A percentile compares a stretch with the other conserved stretches of the same genome.
Conservation (phyloP, 192 early-diverging fungal species). For the Piromyces finnis region DNA sequence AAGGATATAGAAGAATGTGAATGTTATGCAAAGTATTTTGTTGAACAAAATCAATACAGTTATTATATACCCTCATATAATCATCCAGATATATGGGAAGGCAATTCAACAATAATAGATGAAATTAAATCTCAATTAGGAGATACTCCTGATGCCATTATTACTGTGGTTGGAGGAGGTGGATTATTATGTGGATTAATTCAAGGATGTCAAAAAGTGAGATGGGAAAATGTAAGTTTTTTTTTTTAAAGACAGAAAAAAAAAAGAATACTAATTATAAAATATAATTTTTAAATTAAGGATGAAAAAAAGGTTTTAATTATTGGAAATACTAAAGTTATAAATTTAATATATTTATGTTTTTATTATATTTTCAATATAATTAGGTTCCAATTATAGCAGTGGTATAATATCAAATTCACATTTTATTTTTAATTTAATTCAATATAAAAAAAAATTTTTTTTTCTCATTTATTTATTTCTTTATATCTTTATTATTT, state of each 20-base stretch:
- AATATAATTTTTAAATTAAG: too few species aligned
- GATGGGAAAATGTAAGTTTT: slow-evolving; percentile 22
- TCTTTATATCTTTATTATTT: too few species aligned
- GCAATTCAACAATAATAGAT: slow-evolving; percentile 32
- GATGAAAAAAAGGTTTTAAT: too few species aligned
- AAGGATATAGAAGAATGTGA: slow-evolving; percentile 1
- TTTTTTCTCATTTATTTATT: too few species aligned
- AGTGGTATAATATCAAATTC: too few species aligned
- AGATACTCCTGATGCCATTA: slow-evolving; percentile 37
- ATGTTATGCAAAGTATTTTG: neutral
- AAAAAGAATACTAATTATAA: too few species aligned
- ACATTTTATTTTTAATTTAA: too few species aligned
- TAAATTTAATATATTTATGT: too few species aligned
- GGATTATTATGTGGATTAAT: slow-evolving; percentile 49
- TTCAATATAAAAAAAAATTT: too few species aligned
- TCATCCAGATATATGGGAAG: slow-evolving; percentile 32
- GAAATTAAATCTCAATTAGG: slow-evolving; percentile 47
- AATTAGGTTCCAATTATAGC: slow-evolving; percentile 43
- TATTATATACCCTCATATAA: slow-evolving; percentile 37
- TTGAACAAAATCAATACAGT: slow-evolving; percentile 1
- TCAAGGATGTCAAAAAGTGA: slow-evolving; percentile 31
- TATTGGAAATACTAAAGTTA: too few species aligned
- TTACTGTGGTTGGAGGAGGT: slow-evolving; percentile 50
- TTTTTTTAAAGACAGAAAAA: too few species aligned
- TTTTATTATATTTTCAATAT: too few species aligned